Evolutionary conservation across 2,329 filamentous ascomycete species (phyloP).

Genomic region (Fusarium camptoceras): DNA sequence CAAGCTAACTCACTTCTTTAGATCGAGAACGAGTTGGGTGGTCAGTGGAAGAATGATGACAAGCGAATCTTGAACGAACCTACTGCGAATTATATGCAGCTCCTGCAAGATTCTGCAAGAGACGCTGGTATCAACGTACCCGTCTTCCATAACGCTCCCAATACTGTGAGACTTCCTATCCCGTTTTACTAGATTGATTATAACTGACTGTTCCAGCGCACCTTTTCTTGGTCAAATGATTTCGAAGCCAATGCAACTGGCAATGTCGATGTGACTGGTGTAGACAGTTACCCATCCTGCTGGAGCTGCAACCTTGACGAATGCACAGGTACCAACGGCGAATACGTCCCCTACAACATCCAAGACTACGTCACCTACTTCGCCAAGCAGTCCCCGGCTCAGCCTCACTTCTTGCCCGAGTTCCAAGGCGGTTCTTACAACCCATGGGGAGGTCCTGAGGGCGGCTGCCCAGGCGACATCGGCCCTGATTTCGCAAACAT

Average conservation of each 20-base stretch:
- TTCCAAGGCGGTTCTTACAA: constrained; percentile 59
- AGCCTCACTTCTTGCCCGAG: constrained; percentile 46
- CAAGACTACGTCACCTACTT: constrained; percentile 50
- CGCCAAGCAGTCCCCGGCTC: constrained; percentile 37
- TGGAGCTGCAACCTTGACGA: constrained; percentile 73
- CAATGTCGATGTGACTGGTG: constrained; percentile 64
- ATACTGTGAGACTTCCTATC: constrained; percentile 57
- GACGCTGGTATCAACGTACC: constrained; percentile 69
- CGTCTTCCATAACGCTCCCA: constrained; percentile 69
- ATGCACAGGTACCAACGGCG: constrained; percentile 69
- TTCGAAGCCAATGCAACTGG: constrained; percentile 65
- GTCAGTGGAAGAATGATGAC: constrained; percentile 56
- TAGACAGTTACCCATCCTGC: constrained; percentile 67
- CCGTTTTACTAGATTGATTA: accelerated
- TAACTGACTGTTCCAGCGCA: constrained; percentile 4
- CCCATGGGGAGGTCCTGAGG: constrained; percentile 70
- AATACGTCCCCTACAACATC: constrained; percentile 64
- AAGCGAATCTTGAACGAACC: constrained; percentile 61
- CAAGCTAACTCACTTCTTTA: constrained; percentile 2
- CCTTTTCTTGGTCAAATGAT: constrained; percentile 69
- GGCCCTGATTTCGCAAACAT: constrained; percentile 71
- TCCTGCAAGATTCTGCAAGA: constrained; percentile 65
- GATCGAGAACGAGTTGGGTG: constrained; percentile 67
- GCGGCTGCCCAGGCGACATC: constrained; percentile 64
- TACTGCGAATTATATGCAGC: constrained; percentile 67